Base-by-base conservation (phyloP, 805 yeast genomes). In the Ogataea polymorpha region DNA sequence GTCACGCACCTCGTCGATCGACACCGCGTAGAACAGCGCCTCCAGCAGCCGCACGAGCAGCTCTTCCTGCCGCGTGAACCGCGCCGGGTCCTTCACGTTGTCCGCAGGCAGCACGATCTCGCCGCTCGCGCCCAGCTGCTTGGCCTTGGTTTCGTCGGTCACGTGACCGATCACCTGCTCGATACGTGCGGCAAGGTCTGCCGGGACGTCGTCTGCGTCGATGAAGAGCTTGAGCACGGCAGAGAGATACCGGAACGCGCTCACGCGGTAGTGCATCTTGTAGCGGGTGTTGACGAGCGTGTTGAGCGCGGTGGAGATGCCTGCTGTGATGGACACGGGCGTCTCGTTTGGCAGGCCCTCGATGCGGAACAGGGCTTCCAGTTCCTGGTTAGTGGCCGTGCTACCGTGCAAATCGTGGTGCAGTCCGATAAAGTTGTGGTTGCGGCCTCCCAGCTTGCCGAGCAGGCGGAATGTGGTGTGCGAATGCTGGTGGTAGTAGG, bases 381-480 rank as follows among this genome's bases (percentile, higher is more conserved):
- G 68, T 46, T 86, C 86, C 52, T 84, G 87, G 42, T 82, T 82
- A 15, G 69, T 68, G 10, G 61, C 59, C 1, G 76, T 68, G 44
- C 73, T 74, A 1, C 77, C 64, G 34, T 71, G 68, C 50, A 93
- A 67, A 42, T 85, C 82, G 31, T 75, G 67, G 28, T 90, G 88
- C 2, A 95, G 84, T 42, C 79, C 79, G 53, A 93, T 72, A 58
- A 88, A 87, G 38, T 83, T 80, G 52, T 96, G 80, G 55, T 93
- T 93, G 57, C 99, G 77, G 2, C 99, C 99, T 27, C 99, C 99
- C 13, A 93, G 68, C 59, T 95, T 93, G 37, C 99, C 99, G 37
- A 93, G 68, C 27, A 93, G 88, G 47, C 98, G 74, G 41, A 93
- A 80, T 0, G 98, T 90, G 0, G 96, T 88, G 59, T 93, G 99